Base-by-base conservation (phyloP, 345 rosid genomes). In the Salix dunnii region DNA sequence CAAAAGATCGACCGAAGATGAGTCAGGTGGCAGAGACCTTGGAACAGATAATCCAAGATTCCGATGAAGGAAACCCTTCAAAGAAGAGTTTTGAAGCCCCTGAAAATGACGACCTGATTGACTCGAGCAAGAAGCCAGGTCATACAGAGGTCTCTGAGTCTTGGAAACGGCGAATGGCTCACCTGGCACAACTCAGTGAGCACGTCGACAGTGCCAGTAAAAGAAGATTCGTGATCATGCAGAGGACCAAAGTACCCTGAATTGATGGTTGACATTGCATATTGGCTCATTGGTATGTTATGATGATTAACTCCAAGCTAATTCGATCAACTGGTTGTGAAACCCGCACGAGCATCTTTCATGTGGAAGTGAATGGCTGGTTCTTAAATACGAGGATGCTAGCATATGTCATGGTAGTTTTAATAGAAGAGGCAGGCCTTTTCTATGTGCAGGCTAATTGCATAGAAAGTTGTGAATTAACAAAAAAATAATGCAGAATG, bases 1-100 rank as follows among this genome's bases (percentile, higher is more conserved):
- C 88, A 8, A 93, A 90, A 77, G 92, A 90, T n/a, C 87, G 98
- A 17, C 97, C 98, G 0, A 53, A 72, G 66, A 94, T 91, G 96
- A 88, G 89, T 23, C 38, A 65, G 72, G 94, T 92, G 70, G 94
- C 91, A 35, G 90, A 89, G 68, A 82, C 76, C 14, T 72, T 92
- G 85, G 83, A 67, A 78, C 88, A 87, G 82, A 85, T 90, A 69
- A 78, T 86, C 27, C 84, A 84, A 67, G 88, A 73, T 73, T 73
- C 84, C 0, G 81, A 76, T 63, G 86, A 67, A 38, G 67, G 31
- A 7, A 30, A 62, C 51, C 77, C 71, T 20, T 55, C 42, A 4
- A 60, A 62, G n/a, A 79, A 67, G 53, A 72, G 65, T 73, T 58
- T 51, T 7, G 84, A 82, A 40, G 7, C 23, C 43, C 17, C 61